Percentiles rank a stretch among this genome's conserved stretches.
Evolutionary conservation across 345 rosid genomes (phyloP).

Genomic region (Brassica nigra): DNA sequence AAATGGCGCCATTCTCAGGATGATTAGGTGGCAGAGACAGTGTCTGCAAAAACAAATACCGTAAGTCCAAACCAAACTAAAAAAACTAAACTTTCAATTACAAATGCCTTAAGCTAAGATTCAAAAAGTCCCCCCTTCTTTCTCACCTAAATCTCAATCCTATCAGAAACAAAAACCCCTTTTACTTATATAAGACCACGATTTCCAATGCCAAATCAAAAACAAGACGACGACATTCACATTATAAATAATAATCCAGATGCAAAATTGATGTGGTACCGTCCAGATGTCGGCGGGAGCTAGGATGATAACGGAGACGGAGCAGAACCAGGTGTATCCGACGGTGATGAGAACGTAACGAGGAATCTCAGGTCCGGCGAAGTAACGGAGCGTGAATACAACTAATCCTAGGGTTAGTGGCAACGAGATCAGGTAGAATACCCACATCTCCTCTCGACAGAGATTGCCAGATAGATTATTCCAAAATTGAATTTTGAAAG

Average conservation of each 20-base stretch:
- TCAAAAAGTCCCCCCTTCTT: no score
- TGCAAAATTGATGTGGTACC: conserved; percentile 41
- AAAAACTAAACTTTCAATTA: no score
- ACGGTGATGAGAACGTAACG: conserved; percentile 91
- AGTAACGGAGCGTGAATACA: conserved; percentile 71
- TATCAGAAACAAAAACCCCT: no score
- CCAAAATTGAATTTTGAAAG: not conserved
- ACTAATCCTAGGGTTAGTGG: conserved; percentile 97
- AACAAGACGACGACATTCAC: not conserved
- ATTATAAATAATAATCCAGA: not conserved
- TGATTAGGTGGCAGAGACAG: conserved; percentile 49
- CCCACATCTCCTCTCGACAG: conserved; percentile 71
- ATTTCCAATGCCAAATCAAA: not conserved
- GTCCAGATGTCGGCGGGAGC: conserved; percentile 98
- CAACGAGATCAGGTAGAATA: conserved; percentile 93
- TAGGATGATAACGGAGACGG: conserved; percentile 93
- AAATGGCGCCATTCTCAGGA: conserved; percentile 59
- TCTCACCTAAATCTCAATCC: no score
- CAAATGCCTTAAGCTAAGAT: no score
- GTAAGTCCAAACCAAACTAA: not conserved
- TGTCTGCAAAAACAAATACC: conserved; percentile 43
- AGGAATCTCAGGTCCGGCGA: conserved; percentile 94
- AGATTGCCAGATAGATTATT: conserved; percentile 4
- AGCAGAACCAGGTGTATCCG: conserved; percentile 97
- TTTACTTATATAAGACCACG: no score